Evolutionary conservation across 2,329 filamentous ascomycete species (phyloP), one percentile per base, ranked within the genome.

Genomic region (Thielaviopsis cerberus): DNA sequence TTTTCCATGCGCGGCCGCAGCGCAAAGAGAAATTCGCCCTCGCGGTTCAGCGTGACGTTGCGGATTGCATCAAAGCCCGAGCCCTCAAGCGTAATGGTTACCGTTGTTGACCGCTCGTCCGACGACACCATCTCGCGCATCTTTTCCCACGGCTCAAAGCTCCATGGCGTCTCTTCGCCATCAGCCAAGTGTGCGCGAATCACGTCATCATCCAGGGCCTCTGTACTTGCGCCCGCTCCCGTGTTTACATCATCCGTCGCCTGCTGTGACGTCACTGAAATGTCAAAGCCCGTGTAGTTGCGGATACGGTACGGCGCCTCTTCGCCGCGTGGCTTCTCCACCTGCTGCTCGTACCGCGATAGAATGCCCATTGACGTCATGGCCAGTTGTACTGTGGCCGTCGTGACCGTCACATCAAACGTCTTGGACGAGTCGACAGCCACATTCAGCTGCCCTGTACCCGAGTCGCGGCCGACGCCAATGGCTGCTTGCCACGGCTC

Each of bases 401-500:
- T 91, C 1, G 94, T 97, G 52, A 98, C 68, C 0, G 91, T 97
- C 27, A 98, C 75, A 66, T 98, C 92, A 69, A 98, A 85, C 2
- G 81, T 86, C 69, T 92, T 95, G 66, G 88, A 83, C 0, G 94
- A 98, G 51, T 85, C 85, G 1, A 95, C 73, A 59, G 97, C 90
- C 20, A 98, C 76, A 0, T 88, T 86, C 61, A 96, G 73, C 55
- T 86, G 76, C 41, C 91, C 86, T 0, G 84, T 86, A 50, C 80
- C 78, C 25, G 82, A 76, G 59, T 92, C 83, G 64, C 84, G 90
- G 0, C 86, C 82, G 68, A 97, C 81, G 62, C 94, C 88, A 63
- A 98, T 82, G 1, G 89, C 89, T n/a, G 97, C 76, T 63, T 91
- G 83, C 92, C 92, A 98, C 7, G 94, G 94, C 68, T 98, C 92